Base-by-base conservation (phyloP, 768 basidiomycete genomes). In the Artomyces pyxidatus region DNA sequence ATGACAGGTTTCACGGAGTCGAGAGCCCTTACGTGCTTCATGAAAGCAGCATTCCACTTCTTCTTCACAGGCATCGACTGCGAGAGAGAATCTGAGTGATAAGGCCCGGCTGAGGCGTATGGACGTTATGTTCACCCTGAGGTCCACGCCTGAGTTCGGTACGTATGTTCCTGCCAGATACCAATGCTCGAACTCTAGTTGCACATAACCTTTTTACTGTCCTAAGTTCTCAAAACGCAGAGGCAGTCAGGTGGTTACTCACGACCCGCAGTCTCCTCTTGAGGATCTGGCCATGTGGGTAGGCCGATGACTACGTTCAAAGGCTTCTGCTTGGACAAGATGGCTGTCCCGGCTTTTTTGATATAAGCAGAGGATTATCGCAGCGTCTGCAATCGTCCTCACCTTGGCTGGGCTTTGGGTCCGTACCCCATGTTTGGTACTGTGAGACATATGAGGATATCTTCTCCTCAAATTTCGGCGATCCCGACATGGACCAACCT, bases 401-500 rank as follows among this genome's bases (percentile, higher is more conserved):
- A 42, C 40, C 40, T 42, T 42, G 40, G 19, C 40, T 25, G 16
- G 40, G 17, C 22, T 42, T 42, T 23, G 40, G 49, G n/a, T 47
- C 51, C 3, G 42, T 41, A 29, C 54, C 47, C 54, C 54, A 55
- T 17, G 28, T 21, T 23, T 52, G 54, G 32, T 48, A 50, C 54
- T 48, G 37, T 8, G 4, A 28, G 6, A 45, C n/a, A n/a, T n/a
- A n/a, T n/a, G n/a, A n/a, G n/a, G n/a, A n/a, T n/a, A n/a, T n/a
- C n/a, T n/a, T n/a, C n/a, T n/a, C n/a, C n/a, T n/a, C n/a, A n/a
- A n/a, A n/a, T n/a, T n/a, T 22, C n/a, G 37, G 14, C 40, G n/a
- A 42, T 14, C 14, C 14, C 26, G 19, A 19, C 29, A 30, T 11
- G 19, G n/a, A 8, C 3, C n/a, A 39, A 54, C 53, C 19, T 51